Evolutionary conservation across 1,284 basidiomycete genomes (phyloP).

Genomic region (Ustilago tritici): DNA sequence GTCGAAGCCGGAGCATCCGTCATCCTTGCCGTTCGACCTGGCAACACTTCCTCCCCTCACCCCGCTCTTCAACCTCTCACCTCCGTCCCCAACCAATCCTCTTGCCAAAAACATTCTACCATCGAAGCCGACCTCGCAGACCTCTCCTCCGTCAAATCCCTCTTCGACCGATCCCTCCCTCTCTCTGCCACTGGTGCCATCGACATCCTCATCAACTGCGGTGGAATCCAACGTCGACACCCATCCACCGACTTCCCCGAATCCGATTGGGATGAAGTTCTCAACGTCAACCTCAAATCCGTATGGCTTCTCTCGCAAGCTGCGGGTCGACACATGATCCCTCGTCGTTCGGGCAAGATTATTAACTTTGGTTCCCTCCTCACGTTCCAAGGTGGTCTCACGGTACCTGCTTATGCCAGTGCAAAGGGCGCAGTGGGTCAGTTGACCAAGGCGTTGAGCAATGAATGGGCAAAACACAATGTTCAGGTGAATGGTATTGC

Average conservation of each 20-base stretch:
- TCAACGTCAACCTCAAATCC: constrained; percentile 63
- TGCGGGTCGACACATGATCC: constrained; percentile 60
- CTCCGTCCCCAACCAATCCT: constrained; percentile 69
- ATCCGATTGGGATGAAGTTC: constrained; percentile 83
- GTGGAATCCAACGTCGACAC: constrained; percentile 80
- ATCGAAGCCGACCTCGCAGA: constrained; percentile 83
- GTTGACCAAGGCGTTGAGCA: constrained; percentile 71
- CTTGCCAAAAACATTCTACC: constrained; percentile 72
- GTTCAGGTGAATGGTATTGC: constrained; percentile 90
- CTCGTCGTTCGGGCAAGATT: constrained; percentile 55
- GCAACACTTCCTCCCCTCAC: constrained; percentile 24
- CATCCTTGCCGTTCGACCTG: constrained; percentile 74
- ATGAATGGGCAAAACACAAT: constrained; percentile 83
- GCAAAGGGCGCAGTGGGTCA: constrained; percentile 81
- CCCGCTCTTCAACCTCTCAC: constrained; percentile 27
- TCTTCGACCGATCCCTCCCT: constrained; percentile 76
- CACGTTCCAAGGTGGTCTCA: constrained; percentile 66
- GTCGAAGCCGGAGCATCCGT: constrained; percentile 79
- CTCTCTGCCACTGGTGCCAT: constrained; percentile 75
- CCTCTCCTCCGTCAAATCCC: constrained; percentile 76
- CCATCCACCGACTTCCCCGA: constrained; percentile 80
- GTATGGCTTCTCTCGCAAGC: constrained; percentile 59
- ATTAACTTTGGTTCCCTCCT: constrained; percentile 65
- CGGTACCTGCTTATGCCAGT: constrained; percentile 87
- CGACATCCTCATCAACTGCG: constrained; percentile 91